A percentile compares a stretch with the other conserved stretches of the same genome.
Evolutionary conservation across 163 green algal species (phyloP).

Genomic region (Coccomyxa subellipsoidea): DNA sequence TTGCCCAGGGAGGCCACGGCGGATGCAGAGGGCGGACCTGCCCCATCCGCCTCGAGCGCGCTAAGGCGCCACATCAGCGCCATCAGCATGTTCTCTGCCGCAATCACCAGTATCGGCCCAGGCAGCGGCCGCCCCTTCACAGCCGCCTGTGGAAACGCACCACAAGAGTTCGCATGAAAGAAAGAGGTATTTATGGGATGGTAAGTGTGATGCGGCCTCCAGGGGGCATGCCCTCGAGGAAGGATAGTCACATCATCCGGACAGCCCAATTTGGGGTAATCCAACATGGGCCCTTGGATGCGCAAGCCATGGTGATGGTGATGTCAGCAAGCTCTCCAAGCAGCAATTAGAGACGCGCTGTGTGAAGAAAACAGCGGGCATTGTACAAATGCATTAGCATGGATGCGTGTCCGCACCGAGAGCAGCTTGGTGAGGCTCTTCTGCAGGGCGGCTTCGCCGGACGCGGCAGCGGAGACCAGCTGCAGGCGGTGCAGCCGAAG

Average conservation of each 20-base stretch:
- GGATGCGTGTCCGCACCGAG: background rate
- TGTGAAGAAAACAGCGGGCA: too few species aligned
- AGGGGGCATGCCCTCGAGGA: too few species aligned
- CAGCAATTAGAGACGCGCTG: too few species aligned
- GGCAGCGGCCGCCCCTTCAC: constrained; percentile 9
- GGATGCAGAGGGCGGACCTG: background rate
- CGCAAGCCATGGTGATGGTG: too few species aligned
- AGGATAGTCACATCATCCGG: too few species aligned
- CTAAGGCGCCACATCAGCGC: background rate
- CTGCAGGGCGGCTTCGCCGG: constrained; percentile 2
- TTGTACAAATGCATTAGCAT: too few species aligned
- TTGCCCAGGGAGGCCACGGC: background rate
- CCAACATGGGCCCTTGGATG: too few species aligned
- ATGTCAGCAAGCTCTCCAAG: too few species aligned
- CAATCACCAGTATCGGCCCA: background rate
- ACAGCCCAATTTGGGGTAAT: too few species aligned
- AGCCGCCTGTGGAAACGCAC: constrained; percentile 3
- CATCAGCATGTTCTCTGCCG: background rate
- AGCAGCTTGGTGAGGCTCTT: constrained; percentile 20
- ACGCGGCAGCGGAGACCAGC: constrained; percentile 1
- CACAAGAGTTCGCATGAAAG: too few species aligned
- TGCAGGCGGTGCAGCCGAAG: constrained; percentile 23
- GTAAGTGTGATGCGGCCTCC: too few species aligned
- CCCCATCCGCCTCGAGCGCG: background rate
- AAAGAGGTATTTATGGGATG: too few species aligned